Percentiles rank a stretch among this genome's conserved stretches.
phyloP scores from a whole-genome alignment of 2,329 filamentous ascomycete species.

The Periconia sp. region DNA sequence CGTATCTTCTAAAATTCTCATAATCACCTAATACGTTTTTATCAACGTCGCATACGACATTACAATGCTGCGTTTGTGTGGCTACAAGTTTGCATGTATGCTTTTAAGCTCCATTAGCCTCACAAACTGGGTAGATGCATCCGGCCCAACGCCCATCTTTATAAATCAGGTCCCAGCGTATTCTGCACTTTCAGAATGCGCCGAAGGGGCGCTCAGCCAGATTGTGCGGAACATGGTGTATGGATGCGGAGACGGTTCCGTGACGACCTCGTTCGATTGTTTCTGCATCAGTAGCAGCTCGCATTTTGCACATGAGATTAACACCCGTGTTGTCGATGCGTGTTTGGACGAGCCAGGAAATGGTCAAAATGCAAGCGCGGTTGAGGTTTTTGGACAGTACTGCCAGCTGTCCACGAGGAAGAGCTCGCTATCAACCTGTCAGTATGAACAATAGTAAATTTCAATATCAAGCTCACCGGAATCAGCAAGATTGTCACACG shows the following conservation, averaged over 20 bases:
- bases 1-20: not conserved
- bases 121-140: not conserved
- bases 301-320: constrained; percentile 15
- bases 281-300: constrained; percentile 17
- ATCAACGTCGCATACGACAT: not conserved
- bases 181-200: constrained; percentile 12
- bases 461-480: not conserved
- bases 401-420: constrained; percentile 7
- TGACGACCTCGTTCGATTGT: constrained; percentile 18
- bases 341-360: constrained; percentile 4
- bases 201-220: constrained; percentile 14
- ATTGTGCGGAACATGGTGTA: constrained; percentile 20
- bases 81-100: not conserved
- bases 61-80: not conserved
- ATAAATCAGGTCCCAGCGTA: constrained; percentile 15
- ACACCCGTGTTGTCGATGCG: constrained; percentile 8
- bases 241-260: constrained; percentile 18
- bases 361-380: constrained; percentile 8
- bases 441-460: not conserved
- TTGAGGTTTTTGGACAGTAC: constrained; percentile 15
- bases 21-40: too few relatives aligned
- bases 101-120: not conserved
- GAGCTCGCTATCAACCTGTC: not conserved
- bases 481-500: not conserved
- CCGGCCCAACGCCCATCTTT: not conserved